Evolutionary conservation across 2,329 filamentous ascomycete species (phyloP).

Genomic region (Tolypocladium pustulatum): DNA sequence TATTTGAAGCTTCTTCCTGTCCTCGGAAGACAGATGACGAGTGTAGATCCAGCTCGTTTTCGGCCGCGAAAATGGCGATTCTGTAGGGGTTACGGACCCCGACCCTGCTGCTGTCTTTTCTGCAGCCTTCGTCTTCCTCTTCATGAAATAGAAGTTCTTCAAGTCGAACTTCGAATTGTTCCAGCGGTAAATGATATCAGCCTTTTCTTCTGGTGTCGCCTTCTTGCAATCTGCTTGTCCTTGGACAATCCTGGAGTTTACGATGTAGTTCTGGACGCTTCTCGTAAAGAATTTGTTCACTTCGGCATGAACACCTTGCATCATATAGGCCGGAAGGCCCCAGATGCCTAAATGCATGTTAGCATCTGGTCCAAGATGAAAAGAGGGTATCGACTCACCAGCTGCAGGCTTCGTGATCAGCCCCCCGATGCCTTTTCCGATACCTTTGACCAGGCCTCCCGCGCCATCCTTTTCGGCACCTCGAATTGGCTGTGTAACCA

Average conservation of each 20-base stretch:
- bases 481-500: conserved; percentile 66
- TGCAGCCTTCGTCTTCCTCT: conserved; percentile 32
- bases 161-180: conserved; percentile 48
- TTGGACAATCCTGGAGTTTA: conserved; percentile 65
- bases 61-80: conserved; percentile 16
- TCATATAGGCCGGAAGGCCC: conserved; percentile 68
- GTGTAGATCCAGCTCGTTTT: conserved; percentile 39
- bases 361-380: neutral
- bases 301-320: conserved; percentile 74
- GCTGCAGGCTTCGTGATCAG: conserved; percentile 73
- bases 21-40: conserved; percentile 36
- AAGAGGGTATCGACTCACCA: conserved; percentile 35
- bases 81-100: conserved; percentile 5
- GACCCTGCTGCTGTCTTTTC: conserved; percentile 16
- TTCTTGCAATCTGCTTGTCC: conserved; percentile 55
- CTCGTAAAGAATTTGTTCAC: conserved; percentile 60
- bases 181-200: conserved; percentile 57
- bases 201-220: conserved; percentile 46
- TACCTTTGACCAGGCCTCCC: conserved; percentile 61
- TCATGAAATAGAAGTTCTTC: conserved; percentile 46
- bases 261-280: conserved; percentile 69
- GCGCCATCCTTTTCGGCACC: conserved; percentile 39
- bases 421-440: conserved; percentile 77
- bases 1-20: conserved; percentile 38
- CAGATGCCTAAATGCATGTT: conserved; percentile 38